Evolutionary conservation across 2,329 filamentous ascomycete genomes (phyloP).

Genomic region (Apiospora rasikravindrae): DNA sequence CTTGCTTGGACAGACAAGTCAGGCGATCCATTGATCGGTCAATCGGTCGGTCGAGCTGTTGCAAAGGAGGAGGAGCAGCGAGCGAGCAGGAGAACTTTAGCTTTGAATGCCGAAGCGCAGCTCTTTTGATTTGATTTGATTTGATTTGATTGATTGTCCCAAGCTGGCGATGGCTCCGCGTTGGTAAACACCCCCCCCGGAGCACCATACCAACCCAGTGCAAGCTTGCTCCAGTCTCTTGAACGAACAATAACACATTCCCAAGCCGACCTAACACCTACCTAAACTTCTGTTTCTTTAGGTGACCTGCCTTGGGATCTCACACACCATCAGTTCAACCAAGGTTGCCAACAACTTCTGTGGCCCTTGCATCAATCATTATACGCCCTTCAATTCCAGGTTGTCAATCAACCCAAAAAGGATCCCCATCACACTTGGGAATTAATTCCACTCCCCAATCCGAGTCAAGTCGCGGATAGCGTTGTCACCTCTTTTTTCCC

Average conservation of each 20-base stretch:
- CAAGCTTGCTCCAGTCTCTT: not conserved
- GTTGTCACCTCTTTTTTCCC: not conserved
- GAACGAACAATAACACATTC: conserved; percentile 1
- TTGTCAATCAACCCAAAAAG: not conserved
- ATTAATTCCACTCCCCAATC: not conserved
- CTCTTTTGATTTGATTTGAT: not conserved
- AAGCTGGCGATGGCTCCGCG: not conserved
- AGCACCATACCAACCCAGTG: not conserved
- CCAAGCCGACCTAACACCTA: not conserved
- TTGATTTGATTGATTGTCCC: not conserved
- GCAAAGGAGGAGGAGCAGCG: not conserved
- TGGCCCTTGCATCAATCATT: conserved; percentile 3
- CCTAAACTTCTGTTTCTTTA: too few relatives aligned
- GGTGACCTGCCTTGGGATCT: conserved; percentile 2
- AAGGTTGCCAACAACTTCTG: not conserved
- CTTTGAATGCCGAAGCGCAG: not conserved
- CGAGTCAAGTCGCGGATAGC: not conserved
- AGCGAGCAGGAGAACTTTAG: not conserved
- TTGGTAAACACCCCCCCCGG: not conserved
- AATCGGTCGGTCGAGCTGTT: not conserved
- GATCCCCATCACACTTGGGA: not conserved
- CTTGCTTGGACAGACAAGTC: not conserved
- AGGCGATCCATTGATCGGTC: not conserved
- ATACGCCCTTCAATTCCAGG: not conserved
- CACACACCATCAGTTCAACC: not conserved